These are phyloP conservation scores for Clonostachys byssicola DNA, from an alignment of 2,329 filamentous ascomycete species.

Conservation along the genomic window DNA sequence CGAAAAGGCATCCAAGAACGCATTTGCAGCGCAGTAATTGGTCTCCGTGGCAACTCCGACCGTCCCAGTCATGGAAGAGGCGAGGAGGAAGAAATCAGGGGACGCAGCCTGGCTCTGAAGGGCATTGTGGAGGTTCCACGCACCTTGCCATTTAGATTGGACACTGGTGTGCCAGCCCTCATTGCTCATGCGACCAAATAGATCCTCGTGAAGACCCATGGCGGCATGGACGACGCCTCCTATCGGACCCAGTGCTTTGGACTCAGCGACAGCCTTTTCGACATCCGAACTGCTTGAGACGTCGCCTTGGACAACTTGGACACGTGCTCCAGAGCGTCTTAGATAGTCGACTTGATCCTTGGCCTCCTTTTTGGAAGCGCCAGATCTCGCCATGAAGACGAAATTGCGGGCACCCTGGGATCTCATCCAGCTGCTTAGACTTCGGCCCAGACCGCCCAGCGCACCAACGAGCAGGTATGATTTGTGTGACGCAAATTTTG, in stretches of 20 bases:
- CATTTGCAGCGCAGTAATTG: conserved; percentile 30
- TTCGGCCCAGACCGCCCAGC: conserved; percentile 4
- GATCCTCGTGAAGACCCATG: background rate
- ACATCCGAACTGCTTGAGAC: background rate
- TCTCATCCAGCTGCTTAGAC: conserved; percentile 3
- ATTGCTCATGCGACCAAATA: background rate
- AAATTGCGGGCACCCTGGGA: conserved; percentile 13
- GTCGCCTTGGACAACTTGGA: conserved; percentile 12
- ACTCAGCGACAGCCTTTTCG: conserved; percentile 21
- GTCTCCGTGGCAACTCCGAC: conserved; percentile 26
- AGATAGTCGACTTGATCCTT: conserved; percentile 16
- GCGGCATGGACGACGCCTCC: conserved; percentile 1
- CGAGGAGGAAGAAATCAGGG: conserved; percentile 31
- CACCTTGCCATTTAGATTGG: conserved; percentile 22
- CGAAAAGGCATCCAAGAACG: conserved; percentile 21
- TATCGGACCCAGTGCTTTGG: conserved; percentile 11
- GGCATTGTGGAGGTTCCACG: conserved; percentile 15
- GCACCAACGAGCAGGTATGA: conserved; percentile 8
- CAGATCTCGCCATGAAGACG: conserved; percentile 16
- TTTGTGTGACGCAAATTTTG: background rate
- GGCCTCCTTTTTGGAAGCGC: conserved; percentile 13
- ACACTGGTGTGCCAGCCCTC: conserved; percentile 13
- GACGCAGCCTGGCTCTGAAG: background rate
- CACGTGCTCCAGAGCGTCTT: conserved; percentile 10
- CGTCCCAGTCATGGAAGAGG: conserved; percentile 26